Percentiles rank a stretch among this genome's conserved stretches.
These are phyloP conservation scores for Lolium rigidum DNA, from an alignment of 176 grass and related monocot genomes.

Conservation along the genomic window DNA sequence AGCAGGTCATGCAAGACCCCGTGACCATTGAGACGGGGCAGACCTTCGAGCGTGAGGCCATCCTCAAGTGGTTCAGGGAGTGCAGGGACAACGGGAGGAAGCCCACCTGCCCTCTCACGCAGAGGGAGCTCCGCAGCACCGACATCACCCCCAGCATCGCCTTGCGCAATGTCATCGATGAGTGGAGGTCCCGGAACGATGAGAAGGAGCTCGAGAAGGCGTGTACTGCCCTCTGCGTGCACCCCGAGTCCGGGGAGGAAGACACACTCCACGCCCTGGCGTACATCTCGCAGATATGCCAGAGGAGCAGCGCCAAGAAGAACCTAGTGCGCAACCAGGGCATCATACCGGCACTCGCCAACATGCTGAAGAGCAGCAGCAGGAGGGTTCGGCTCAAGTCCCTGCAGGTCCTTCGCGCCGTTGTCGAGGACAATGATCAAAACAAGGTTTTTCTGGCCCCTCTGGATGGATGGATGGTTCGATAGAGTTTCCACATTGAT, in stretches of 20 bases:
- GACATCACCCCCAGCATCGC: slow-evolving; percentile 66
- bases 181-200: slow-evolving; percentile 79
- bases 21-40: slow-evolving; percentile 83
- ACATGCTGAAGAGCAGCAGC: slow-evolving; percentile 67
- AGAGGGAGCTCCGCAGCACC: slow-evolving; percentile 61
- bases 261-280: slow-evolving; percentile 46
- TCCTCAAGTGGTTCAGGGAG: slow-evolving; percentile 88
- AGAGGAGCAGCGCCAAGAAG: slow-evolving; percentile 43
- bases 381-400: slow-evolving; percentile 58
- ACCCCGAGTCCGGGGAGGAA: neutral
- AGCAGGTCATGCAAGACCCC: slow-evolving; percentile 79
- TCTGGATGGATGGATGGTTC: neutral
- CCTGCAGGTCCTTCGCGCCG: slow-evolving; percentile 45
- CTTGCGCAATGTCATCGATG: slow-evolving; percentile 76
- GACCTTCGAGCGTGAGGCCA: slow-evolving; percentile 89
- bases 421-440: slow-evolving; percentile 59
- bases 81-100: slow-evolving; percentile 71
- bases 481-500: neutral
- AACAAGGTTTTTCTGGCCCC: slow-evolving; percentile 42
- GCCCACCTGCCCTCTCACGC: slow-evolving; percentile 76
- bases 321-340: slow-evolving; percentile 53
- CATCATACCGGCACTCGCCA: slow-evolving; percentile 40
- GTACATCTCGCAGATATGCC: slow-evolving; percentile 54
- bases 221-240: neutral
- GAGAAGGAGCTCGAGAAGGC: slow-evolving; percentile 75